phyloP scores from a whole-genome alignment of 2,329 filamentous ascomycete genomes.

The Cercospora zeae-maydis region DNA sequence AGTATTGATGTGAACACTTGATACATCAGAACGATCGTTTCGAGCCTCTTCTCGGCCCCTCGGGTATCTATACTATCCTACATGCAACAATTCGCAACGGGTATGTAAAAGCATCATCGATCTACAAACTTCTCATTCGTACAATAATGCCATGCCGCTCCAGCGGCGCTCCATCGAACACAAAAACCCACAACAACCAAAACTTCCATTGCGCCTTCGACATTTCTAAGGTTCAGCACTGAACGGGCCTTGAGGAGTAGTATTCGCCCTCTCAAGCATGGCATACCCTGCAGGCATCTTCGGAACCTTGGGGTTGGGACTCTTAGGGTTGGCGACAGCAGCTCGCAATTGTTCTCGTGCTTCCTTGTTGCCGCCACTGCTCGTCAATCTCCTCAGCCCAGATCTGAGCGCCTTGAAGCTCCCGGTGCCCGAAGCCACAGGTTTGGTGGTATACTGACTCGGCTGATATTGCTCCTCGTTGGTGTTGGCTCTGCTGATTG shows the following conservation, averaged over 20 bases:
- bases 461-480: conserved; percentile 26
- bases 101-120: not conserved
- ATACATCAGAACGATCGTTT: not conserved
- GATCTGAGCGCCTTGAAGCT: conserved; percentile 49
- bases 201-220: not conserved
- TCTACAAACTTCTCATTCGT: not conserved
- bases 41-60: not conserved
- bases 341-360: conserved; percentile 39
- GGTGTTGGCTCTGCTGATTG: conserved; percentile 43
- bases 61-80: not conserved
- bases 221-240: conserved; percentile 34
- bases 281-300: conserved; percentile 46
- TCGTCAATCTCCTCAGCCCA: conserved; percentile 61
- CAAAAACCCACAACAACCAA: not conserved
- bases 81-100: not conserved
- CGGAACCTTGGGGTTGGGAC: conserved; percentile 48
- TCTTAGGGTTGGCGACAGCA: conserved; percentile 35
- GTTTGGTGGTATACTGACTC: conserved; percentile 22
- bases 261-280: conserved; percentile 10
- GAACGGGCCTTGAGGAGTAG: conserved; percentile 25
- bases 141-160: not conserved
- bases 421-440: conserved; percentile 36
- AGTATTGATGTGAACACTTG: too few species aligned
- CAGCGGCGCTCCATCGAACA: too few species aligned
- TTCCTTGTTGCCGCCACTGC: conserved; percentile 44